A percentile compares a stretch with the other conserved stretches of the same genome.
phyloP scores from a whole-genome alignment of 345 rosid species.

The Sisymbrium irio region DNA sequence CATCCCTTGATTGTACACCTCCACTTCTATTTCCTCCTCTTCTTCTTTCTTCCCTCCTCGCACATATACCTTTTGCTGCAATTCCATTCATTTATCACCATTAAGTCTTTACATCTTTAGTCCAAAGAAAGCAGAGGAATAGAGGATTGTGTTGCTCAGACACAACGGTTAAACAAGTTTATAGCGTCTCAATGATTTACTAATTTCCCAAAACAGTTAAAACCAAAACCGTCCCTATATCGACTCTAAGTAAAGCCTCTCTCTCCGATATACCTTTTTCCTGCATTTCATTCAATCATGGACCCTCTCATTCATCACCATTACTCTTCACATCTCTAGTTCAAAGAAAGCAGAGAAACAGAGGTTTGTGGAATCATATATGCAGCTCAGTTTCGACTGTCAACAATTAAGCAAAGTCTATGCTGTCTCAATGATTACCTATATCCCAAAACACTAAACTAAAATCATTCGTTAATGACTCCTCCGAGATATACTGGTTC shows the following conservation, averaged over 20 bases:
- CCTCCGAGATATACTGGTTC: neutral
- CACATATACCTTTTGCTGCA: conserved; percentile 42
- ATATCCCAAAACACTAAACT: neutral
- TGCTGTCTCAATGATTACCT: neutral
- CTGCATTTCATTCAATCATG: conserved; percentile 1
- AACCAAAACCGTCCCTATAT: neutral
- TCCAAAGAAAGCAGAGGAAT: neutral
- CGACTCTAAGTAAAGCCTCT: neutral
- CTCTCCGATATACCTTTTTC: neutral
- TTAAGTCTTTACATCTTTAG: neutral
- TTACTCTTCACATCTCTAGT: neutral
- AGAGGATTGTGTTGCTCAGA: neutral
- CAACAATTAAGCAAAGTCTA: neutral
- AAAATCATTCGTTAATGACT: neutral
- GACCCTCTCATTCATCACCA: neutral
- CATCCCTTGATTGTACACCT: conserved; percentile 83
- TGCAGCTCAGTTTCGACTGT: conserved; percentile 10
- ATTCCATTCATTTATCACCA: conserved; percentile 19
- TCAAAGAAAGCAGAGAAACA: neutral
- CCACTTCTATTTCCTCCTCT: conserved; percentile 59
- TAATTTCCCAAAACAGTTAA: neutral
- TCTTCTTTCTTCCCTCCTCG: conserved; percentile 38
- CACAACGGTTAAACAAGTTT: neutral
- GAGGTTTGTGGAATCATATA: neutral
- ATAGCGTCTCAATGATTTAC: neutral